A percentile compares a stretch with the other conserved stretches of the same genome.
These are phyloP conservation scores for Neotropicomus parvogracilis DNA, from an alignment of 1,284 basidiomycete species.

Conservation along the genomic window DNA sequence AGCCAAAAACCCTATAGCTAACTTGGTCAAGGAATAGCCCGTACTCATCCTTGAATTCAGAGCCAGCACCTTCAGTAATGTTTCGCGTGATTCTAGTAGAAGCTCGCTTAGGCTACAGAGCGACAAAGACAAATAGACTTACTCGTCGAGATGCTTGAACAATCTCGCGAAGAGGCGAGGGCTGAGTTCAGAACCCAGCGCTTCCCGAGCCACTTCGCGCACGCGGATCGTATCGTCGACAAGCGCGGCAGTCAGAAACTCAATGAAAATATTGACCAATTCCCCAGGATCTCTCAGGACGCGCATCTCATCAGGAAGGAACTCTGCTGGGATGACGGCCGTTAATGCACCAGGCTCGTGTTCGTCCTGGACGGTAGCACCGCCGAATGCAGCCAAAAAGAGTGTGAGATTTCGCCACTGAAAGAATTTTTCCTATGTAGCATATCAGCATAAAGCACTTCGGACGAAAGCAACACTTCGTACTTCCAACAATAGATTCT, in stretches of 20 bases:
- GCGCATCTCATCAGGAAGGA: constrained; percentile 70
- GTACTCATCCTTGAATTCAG: constrained; percentile 50
- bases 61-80: constrained; percentile 43
- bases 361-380: constrained; percentile 57
- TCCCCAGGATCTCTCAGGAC: constrained; percentile 54
- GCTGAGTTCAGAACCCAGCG: constrained; percentile 75
- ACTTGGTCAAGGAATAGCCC: constrained; percentile 76
- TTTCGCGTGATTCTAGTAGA: constrained; percentile 44
- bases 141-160: constrained; percentile 73
- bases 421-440: constrained; percentile 61
- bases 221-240: constrained; percentile 60
- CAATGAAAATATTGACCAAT: constrained; percentile 63
- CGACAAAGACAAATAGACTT: constrained; percentile 27
- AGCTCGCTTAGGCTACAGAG: background rate
- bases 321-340: constrained; percentile 53
- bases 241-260: constrained; percentile 68
- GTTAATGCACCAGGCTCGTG: constrained; percentile 49
- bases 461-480: constrained; percentile 1
- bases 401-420: constrained; percentile 89
- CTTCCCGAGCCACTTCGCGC: constrained; percentile 75
- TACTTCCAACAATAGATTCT: constrained; percentile 42
- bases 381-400: constrained; percentile 75
- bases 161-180: constrained; percentile 64
- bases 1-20: constrained; percentile 13
- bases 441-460: constrained; percentile 10